Conservation (phyloP, 352 stramenopile species). For the Bremia lactucae region DNA sequence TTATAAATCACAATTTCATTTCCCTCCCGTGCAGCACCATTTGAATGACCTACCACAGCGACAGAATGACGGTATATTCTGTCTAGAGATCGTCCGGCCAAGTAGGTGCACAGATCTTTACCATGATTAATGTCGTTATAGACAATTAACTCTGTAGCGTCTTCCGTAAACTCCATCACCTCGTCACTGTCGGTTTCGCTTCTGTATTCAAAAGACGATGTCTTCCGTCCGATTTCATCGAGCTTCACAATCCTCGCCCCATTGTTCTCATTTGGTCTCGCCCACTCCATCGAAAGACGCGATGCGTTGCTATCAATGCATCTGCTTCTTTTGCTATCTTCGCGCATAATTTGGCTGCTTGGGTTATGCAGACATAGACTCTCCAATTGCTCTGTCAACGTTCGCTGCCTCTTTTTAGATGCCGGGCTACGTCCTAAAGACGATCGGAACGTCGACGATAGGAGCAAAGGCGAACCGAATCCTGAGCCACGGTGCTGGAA, state of each 20-base stretch:
- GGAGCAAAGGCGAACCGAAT: slow-evolving; percentile 5
- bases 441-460: slow-evolving; percentile 13
- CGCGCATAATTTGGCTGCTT: background rate
- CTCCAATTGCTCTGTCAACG: slow-evolving; percentile 53
- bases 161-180: no score
- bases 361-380: slow-evolving; percentile 28
- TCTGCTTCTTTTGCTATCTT: background rate
- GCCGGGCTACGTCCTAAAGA: slow-evolving; percentile 8
- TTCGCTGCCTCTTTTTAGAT: slow-evolving; percentile 46
- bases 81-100: slow-evolving; percentile 46
- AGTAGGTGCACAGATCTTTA: slow-evolving; percentile 26
- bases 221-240: slow-evolving; percentile 12
- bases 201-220: no score
- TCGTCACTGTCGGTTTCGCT: no score
- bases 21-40: slow-evolving; percentile 14
- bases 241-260: slow-evolving; percentile 12
- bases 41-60: slow-evolving; percentile 19
- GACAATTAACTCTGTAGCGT: slow-evolving; percentile 11
- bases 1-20: slow-evolving; percentile 37
- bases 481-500: slow-evolving; percentile 29
- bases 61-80: slow-evolving; percentile 65
- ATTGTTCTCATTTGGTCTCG: background rate
- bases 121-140: slow-evolving; percentile 13
- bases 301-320: slow-evolving; percentile 3
- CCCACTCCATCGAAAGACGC: slow-evolving; percentile 4